These are phyloP conservation scores for Aspergillus affinis DNA, from an alignment of 495 filamentous ascomycete species.

Conservation along the genomic window DNA sequence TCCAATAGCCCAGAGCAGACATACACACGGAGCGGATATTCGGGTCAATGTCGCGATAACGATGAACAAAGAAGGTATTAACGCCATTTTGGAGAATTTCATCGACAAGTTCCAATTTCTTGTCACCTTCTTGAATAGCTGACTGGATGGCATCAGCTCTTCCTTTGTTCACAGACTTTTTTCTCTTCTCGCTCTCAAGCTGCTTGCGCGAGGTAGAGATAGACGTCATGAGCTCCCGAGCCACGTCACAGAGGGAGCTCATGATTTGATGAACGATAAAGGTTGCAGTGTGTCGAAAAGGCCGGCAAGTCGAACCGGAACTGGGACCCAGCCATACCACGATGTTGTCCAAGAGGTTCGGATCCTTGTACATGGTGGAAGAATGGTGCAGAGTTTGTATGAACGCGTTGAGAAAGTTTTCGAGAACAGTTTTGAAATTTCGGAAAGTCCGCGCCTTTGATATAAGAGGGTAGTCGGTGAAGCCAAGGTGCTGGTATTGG, in stretches of 20 bases:
- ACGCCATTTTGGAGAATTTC: conserved; percentile 75
- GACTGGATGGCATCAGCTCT: conserved; percentile 66
- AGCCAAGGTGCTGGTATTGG: conserved; percentile 72
- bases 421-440: conserved; percentile 72
- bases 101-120: conserved; percentile 62
- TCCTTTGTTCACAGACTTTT: conserved; percentile 72
- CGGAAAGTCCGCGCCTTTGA: conserved; percentile 69
- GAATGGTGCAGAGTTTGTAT: conserved; percentile 73
- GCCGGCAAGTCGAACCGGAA: conserved; percentile 77
- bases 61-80: conserved; percentile 87
- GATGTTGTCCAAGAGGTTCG: conserved; percentile 76
- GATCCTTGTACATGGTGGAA: conserved; percentile 71
- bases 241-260: conserved; percentile 64
- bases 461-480: conserved; percentile 90
- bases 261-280: conserved; percentile 74
- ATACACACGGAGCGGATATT: conserved; percentile 84
- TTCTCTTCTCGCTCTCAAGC: conserved; percentile 76
- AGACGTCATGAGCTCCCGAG: conserved; percentile 60
- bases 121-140: conserved; percentile 63
- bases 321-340: conserved; percentile 81
- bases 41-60: conserved; percentile 90
- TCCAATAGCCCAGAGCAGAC: conserved; percentile 82
- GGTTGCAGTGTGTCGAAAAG: conserved; percentile 91
- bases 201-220: conserved; percentile 76
- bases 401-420: conserved; percentile 73